Evolutionary conservation across 2,329 filamentous ascomycete genomes (phyloP).

Genomic region (Daldinia eschscholtzii): DNA sequence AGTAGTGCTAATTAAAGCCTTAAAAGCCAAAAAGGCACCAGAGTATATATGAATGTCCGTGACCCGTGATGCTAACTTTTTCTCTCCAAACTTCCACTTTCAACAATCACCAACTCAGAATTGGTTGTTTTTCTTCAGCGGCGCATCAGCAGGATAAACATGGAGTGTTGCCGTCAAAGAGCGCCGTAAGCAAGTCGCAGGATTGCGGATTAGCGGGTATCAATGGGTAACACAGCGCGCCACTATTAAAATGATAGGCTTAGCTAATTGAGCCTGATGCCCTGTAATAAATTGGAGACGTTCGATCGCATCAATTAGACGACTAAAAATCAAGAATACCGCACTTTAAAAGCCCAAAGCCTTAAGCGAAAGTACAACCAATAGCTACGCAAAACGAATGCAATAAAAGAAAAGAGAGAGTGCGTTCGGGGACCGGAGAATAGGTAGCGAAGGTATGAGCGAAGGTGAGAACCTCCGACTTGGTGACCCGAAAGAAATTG

Average conservation of each 20-base stretch:
- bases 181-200: slow-evolving; percentile 28
- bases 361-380: slow-evolving; percentile 23
- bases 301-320: slow-evolving; percentile 31
- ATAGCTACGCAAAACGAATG: slow-evolving; percentile 27
- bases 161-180: slow-evolving; percentile 18
- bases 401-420: slow-evolving; percentile 18
- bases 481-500: slow-evolving; percentile 24
- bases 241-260: slow-evolving; percentile 30
- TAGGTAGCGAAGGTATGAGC: slow-evolving; percentile 34
- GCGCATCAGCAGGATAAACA: slow-evolving; percentile 36
- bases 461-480: slow-evolving; percentile 15
- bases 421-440: slow-evolving; percentile 11
- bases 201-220: slow-evolving; percentile 35
- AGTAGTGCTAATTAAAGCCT: slow-evolving; percentile 28
- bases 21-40: slow-evolving; percentile 28
- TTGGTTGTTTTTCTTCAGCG: slow-evolving; percentile 12
- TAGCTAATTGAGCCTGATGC: slow-evolving; percentile 33
- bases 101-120: slow-evolving; percentile 3
- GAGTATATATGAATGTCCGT: slow-evolving; percentile 23
- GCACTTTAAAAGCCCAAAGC: slow-evolving; percentile 13
- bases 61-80: slow-evolving; percentile 28
- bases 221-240: slow-evolving; percentile 40
- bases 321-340: slow-evolving; percentile 10
- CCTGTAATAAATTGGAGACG: slow-evolving; percentile 17
- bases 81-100: slow-evolving; percentile 6